Evolutionary conservation across 768 basidiomycete genomes (phyloP).

Genomic region (Strobilomyces echinocephalus): DNA sequence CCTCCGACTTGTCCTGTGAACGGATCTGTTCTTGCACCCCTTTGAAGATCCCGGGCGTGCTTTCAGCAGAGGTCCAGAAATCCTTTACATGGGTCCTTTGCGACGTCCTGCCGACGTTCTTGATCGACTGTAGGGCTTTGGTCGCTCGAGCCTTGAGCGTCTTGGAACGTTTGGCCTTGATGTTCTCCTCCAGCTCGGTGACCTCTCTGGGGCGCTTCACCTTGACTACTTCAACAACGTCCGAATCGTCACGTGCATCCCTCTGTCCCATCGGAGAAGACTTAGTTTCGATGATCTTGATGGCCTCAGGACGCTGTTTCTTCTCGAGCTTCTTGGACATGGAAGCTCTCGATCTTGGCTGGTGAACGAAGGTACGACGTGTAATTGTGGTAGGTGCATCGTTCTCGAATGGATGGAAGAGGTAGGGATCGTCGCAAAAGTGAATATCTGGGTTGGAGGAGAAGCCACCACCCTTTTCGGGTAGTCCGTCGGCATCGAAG

Average conservation of each 20-base stretch:
- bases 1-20: slow-evolving; percentile 11
- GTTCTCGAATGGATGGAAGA: slow-evolving; percentile 12
- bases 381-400: background rate
- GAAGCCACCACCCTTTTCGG: slow-evolving; percentile 16
- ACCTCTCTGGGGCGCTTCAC: slow-evolving; percentile 39
- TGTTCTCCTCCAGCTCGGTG: slow-evolving; percentile 22
- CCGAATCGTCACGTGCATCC: slow-evolving; percentile 43
- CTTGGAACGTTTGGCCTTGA: slow-evolving; percentile 31
- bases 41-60: slow-evolving; percentile 24
- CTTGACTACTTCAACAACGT: slow-evolving; percentile 58
- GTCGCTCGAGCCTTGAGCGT: slow-evolving; percentile 46
- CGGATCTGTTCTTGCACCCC: slow-evolving; percentile 19
- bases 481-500: slow-evolving; percentile 45
- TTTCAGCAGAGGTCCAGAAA: slow-evolving; percentile 29
- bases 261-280: slow-evolving; percentile 14
- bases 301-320: slow-evolving; percentile 27
- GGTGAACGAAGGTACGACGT: slow-evolving; percentile 6
- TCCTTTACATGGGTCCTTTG: slow-evolving; percentile 40
- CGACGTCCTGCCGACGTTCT: slow-evolving; percentile 36
- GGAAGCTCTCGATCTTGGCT: slow-evolving; percentile 6
- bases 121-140: slow-evolving; percentile 44
- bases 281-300: slow-evolving; percentile 23
- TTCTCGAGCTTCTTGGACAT: slow-evolving; percentile 26
- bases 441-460: slow-evolving; percentile 27
- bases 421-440: slow-evolving; percentile 32